Conservation (phyloP, 2,329 filamentous ascomycete species). For the Aspergillus sp. region DNA sequence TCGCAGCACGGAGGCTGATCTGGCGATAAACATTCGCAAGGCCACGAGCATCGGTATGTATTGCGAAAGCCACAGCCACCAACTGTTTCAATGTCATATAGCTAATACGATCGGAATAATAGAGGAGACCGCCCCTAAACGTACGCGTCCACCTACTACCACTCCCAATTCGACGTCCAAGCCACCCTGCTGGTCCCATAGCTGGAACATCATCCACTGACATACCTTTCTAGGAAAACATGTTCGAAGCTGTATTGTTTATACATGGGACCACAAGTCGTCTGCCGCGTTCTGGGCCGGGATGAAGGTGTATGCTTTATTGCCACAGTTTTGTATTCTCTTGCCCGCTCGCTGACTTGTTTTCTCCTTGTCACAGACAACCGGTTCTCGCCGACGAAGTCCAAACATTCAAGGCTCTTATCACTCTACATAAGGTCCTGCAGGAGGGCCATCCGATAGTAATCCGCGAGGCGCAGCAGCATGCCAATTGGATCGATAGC, state of each 20-base stretch:
- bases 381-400: constrained; percentile 98
- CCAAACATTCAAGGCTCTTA: constrained; percentile 97
- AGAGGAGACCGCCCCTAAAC: constrained; percentile 68
- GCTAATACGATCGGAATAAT: constrained; percentile 17
- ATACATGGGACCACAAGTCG: constrained; percentile 98
- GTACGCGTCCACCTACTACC: constrained; percentile 40
- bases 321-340: background rate
- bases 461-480: constrained; percentile 82
- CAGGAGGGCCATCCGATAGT: constrained; percentile 93
- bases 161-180: background rate
- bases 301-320: constrained; percentile 83
- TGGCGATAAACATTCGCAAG: constrained; percentile 67
- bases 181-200: constrained; percentile 8
- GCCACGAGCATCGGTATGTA: constrained; percentile 60
- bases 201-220: background rate
- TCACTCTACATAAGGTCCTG: constrained; percentile 94
- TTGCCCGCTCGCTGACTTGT: constrained; percentile 1
- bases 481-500: constrained; percentile 89
- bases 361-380: constrained; percentile 59
- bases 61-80: background rate
- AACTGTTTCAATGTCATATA: constrained; percentile 9
- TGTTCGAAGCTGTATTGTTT: constrained; percentile 96
- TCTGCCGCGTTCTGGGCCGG: constrained; percentile 94
- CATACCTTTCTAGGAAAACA: constrained; percentile 66
- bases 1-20: constrained; percentile 60